A percentile compares a stretch with the other conserved stretches of the same genome.
Evolutionary conservation across 495 filamentous ascomycete species (phyloP).

Genomic region (Daldinia decipiens): DNA sequence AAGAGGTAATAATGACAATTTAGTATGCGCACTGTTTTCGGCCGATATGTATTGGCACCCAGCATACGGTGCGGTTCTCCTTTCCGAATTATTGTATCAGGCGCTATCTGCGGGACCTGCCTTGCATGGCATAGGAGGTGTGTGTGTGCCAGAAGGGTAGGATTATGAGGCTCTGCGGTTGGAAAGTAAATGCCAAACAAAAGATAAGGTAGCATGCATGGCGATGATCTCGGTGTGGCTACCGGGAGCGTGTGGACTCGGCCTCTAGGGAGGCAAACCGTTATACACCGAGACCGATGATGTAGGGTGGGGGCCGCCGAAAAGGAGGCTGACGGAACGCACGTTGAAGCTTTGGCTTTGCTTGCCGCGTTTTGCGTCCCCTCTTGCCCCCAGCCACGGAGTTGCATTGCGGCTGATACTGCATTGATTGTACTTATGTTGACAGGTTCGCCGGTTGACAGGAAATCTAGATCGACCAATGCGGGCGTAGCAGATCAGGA

Average conservation of each 20-base stretch:
- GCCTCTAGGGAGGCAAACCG: conserved; percentile 20
- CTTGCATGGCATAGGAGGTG: background rate
- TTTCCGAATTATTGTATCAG: conserved; percentile 9
- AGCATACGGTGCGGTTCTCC: background rate
- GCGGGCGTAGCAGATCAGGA: background rate
- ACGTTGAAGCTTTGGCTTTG: background rate
- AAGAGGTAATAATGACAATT: background rate
- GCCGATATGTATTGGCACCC: background rate
- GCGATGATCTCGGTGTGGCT: conserved; percentile 27
- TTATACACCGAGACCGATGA: conserved; percentile 17
- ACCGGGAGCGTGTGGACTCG: background rate
- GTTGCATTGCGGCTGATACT: conserved; percentile 41
- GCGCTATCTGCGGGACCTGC: background rate
- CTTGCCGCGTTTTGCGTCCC: conserved; percentile 9
- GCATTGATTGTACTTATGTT: conserved; percentile 2
- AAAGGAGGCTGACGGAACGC: conserved; percentile 33
- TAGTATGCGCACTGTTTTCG: background rate
- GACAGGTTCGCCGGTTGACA: conserved; percentile 27
- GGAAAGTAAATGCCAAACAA: conserved; percentile 6
- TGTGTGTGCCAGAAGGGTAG: background rate
- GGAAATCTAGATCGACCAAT: conserved; percentile 26
- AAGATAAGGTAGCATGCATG: background rate
- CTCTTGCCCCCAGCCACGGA: conserved; percentile 30
- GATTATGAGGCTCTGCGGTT: conserved; percentile 13
- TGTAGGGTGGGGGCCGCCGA: conserved; percentile 8